These are phyloP conservation scores for Mycena haematopus DNA, from an alignment of 768 basidiomycete genomes.

Conservation along the genomic window DNA sequence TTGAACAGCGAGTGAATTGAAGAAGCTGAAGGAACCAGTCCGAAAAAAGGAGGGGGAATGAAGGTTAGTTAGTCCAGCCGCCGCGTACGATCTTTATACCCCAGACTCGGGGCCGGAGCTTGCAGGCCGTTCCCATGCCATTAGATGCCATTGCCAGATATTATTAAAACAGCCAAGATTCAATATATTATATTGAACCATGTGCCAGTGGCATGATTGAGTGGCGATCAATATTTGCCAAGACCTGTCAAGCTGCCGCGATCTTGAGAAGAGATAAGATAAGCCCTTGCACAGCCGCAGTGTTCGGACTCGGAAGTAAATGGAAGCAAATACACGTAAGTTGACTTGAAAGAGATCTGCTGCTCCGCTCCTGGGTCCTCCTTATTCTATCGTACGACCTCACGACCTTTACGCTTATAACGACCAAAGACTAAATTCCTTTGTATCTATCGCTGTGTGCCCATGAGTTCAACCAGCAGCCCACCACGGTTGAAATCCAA, in stretches of 20 bases:
- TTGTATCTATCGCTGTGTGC: not conserved
- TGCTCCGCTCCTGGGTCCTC: not conserved
- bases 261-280: no score
- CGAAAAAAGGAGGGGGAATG: slow-evolving; percentile 16
- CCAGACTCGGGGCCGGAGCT: not conserved
- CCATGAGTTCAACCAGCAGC: slow-evolving; percentile 26
- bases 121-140: slow-evolving; percentile 1
- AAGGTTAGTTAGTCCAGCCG: slow-evolving; percentile 7
- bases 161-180: no score
- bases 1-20: slow-evolving; percentile 25
- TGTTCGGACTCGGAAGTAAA: not conserved
- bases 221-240: no score
- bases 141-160: no score
- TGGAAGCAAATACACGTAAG: not conserved
- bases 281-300: not conserved
- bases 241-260: no score
- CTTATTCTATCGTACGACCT: not conserved
- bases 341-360: not conserved
- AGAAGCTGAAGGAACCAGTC: slow-evolving; percentile 31
- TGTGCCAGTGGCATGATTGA: no score
- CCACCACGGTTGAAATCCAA: slow-evolving; percentile 18
- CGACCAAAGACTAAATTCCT: not conserved
- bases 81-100: not conserved
- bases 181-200: not conserved
- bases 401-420: slow-evolving; percentile 16